phyloP scores from a whole-genome alignment of 306 rosid species.

The Cucurbita maxima region DNA sequence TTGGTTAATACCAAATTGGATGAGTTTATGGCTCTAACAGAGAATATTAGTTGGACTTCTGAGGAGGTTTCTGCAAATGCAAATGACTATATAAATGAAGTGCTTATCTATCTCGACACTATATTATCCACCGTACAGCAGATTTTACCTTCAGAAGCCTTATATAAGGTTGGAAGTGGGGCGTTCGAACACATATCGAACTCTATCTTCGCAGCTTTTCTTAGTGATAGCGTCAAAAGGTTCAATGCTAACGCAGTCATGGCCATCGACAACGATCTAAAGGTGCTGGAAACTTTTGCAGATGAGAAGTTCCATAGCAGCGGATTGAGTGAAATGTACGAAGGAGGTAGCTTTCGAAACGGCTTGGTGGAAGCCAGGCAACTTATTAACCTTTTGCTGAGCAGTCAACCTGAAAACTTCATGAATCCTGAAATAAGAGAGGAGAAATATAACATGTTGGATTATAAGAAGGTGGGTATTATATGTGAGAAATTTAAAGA shows the following conservation, averaged over 20 bases:
- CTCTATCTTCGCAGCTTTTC: constrained; percentile 50
- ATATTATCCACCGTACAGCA: constrained; percentile 77
- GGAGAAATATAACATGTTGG: constrained; percentile 61
- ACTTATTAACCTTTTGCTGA: constrained; percentile 55
- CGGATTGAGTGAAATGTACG: constrained; percentile 51
- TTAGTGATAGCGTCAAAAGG: constrained; percentile 61
- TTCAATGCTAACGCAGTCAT: constrained; percentile 55
- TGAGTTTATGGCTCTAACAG: constrained; percentile 56
- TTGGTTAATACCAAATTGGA: constrained; percentile 54
- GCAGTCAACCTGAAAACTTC: constrained; percentile 92
- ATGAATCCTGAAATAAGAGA: constrained; percentile 88
- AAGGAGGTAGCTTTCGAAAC: constrained; percentile 35
- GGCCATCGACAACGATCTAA: constrained; percentile 41
- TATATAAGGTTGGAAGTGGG: constrained; percentile 59
- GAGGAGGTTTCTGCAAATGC: constrained; percentile 50
- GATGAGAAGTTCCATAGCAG: constrained; percentile 52
- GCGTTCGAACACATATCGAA: constrained; percentile 73
- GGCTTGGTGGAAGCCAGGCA: constrained; percentile 66
- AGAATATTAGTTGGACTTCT: constrained; percentile 48
- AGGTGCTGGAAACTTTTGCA: constrained; percentile 50
- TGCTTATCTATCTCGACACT: constrained; percentile 62
- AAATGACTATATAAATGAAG: constrained; percentile 61
- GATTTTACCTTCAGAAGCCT: constrained; percentile 64
- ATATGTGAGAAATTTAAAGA: constrained; percentile 82
- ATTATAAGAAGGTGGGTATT: constrained; percentile 56